These are phyloP conservation scores for Phaeosphaeriaceae sp. DNA, from an alignment of 2,329 filamentous ascomycete genomes.

Conservation along the genomic window DNA sequence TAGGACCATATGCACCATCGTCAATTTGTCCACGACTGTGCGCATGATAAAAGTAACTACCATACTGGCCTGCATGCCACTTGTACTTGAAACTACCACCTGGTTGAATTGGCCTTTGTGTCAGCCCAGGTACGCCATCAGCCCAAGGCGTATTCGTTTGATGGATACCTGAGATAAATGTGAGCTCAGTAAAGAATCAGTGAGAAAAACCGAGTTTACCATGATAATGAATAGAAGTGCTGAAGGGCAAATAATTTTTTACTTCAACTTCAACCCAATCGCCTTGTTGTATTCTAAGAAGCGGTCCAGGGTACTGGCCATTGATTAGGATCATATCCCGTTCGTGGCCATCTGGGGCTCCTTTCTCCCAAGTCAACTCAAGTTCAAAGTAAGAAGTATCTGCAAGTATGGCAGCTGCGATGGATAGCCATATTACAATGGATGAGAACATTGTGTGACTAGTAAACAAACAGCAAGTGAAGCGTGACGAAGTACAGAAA, in stretches of 20 bases:
- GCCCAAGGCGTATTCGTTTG: constrained; percentile 64
- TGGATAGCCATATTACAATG: constrained; percentile 13
- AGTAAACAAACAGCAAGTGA: not conserved
- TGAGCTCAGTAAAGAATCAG: too few relatives aligned
- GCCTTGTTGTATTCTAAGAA: constrained; percentile 25
- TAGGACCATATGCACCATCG: constrained; percentile 65
- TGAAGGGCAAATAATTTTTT: constrained; percentile 55
- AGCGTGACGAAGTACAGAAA: not conserved
- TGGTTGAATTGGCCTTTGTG: constrained; percentile 60
- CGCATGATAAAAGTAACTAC: constrained; percentile 68
- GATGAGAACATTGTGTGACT: constrained; percentile 16
- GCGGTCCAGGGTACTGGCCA: constrained; percentile 33
- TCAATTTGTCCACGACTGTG: constrained; percentile 63
- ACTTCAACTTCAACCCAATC: constrained; percentile 45
- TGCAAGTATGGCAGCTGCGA: constrained; percentile 13
- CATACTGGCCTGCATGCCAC: constrained; percentile 63
- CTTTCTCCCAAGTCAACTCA: constrained; percentile 29
- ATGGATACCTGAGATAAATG: constrained; percentile 48
- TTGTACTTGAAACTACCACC: constrained; percentile 59
- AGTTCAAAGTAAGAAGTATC: constrained; percentile 19
- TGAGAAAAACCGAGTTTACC: constrained; percentile 34
- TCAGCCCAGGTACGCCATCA: constrained; percentile 65
- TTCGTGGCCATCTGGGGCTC: constrained; percentile 30
- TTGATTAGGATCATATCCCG: constrained; percentile 37
- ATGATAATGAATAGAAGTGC: constrained; percentile 60